These are phyloP conservation scores for Phialophora expanda DNA, from an alignment of 2,329 filamentous ascomycete genomes.

Conservation along the genomic window DNA sequence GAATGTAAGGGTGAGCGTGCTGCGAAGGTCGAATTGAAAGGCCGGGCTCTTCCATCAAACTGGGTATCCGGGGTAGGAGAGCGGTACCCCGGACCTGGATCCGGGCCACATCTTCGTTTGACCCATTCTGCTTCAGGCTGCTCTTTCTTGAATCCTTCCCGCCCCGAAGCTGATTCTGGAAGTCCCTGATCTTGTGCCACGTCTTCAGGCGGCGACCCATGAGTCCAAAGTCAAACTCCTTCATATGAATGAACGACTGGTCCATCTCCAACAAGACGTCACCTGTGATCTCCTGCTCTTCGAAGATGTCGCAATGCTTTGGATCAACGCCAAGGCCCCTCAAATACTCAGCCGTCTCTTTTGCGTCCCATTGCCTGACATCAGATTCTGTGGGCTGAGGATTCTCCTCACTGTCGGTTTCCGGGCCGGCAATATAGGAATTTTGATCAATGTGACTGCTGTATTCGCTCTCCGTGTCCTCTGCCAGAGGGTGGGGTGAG, in stretches of 20 bases:
- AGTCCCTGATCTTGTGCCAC: conserved; percentile 92
- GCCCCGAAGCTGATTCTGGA: conserved; percentile 83
- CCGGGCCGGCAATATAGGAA: conserved; percentile 91
- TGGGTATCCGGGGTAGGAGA: conserved; percentile 53
- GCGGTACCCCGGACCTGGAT: conserved; percentile 47
- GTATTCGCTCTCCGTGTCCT: conserved; percentile 82
- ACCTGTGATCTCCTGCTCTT: conserved; percentile 93
- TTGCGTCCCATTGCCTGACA: conserved; percentile 78
- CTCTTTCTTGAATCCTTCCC: conserved; percentile 51
- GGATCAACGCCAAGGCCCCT: conserved; percentile 84
- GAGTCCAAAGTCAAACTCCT: conserved; percentile 90
- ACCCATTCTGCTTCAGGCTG: conserved; percentile 36
- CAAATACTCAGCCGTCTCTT: conserved; percentile 85
- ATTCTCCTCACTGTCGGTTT: conserved; percentile 92
- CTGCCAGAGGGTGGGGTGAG: conserved; percentile 43
- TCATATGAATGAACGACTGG: conserved; percentile 91
- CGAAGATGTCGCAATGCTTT: conserved; percentile 90
- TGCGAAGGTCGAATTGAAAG: conserved; percentile 38
- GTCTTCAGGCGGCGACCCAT: conserved; percentile 89
- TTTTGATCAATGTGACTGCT: conserved; percentile 75
- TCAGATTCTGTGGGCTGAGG: conserved; percentile 71
- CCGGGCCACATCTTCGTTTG: conserved; percentile 52
- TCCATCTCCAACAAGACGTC: conserved; percentile 95
- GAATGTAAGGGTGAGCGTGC: conserved; percentile 26
- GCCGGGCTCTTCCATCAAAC: conserved; percentile 45